Base-by-base conservation (phyloP, 192 early-diverging fungal genomes). In the Allomyces macrogynus region DNA sequence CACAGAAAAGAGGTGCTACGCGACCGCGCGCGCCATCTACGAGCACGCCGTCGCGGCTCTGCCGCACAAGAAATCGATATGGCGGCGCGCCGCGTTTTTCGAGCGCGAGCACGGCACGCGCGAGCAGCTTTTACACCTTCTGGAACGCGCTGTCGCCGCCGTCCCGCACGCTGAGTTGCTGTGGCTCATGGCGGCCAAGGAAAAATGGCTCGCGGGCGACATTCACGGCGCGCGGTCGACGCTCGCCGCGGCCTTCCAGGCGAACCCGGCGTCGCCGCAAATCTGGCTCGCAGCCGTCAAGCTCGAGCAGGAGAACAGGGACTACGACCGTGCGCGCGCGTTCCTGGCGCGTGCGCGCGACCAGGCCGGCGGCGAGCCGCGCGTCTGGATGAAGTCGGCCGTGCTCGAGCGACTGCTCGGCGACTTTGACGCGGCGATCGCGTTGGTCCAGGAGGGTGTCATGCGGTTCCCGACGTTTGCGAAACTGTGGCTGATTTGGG, bases 181-280 rank as follows among this genome's bases (percentile, higher is more conserved):
- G 61, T 99, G 95, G 95, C 79, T 99, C 27, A 96, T 96, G 88
- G 87, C 81, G 0, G 95, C 95, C 27, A 95, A 96, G 70, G 91
- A 95, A 62, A 89, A 89, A 71, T 96, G 95, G 95, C 64, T 84
- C 20, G 78, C 80, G 14, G 85, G 85, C 8, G 86, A 93, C 69
- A 79, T 98, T 18, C 76, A 78, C 7, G 89, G 82, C 25, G 95
- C 94, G 16, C 86, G 91, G 32, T 74, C 70, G 20, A 89, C 95
- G 64, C 77, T 99, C 22, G 87, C 84, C 43, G 80, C 82, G 63
- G 94, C 94, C 7, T 93, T 92, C 74, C 78, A 79, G 12, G 92
- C 93, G 4, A 95, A 97, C 70, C 88, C 91, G 0, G 84, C 84
- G 64, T 89, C 87, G 40, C 93, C 97, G 68, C 81, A 90, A 67